These are phyloP conservation scores for Phytophthora capsici DNA, from an alignment of 352 stramenopile species.

Conservation along the genomic window DNA sequence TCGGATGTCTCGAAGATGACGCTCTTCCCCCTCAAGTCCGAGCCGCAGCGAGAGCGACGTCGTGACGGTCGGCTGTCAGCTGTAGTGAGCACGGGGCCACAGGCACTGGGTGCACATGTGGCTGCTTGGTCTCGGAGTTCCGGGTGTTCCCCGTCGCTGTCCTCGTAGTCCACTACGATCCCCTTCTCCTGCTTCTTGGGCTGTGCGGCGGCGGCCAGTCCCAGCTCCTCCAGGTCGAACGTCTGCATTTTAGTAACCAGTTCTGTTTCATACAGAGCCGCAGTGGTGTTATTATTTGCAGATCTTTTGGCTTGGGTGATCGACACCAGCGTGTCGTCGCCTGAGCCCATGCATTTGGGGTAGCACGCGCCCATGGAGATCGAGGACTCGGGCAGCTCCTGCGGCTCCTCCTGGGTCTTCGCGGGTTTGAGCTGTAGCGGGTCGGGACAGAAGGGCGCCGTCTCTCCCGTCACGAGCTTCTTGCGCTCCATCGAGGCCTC, in stretches of 20 bases:
- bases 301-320: slow-evolving; percentile 4
- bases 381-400: not conserved
- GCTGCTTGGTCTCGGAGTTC: slow-evolving; percentile 12
- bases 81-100: slow-evolving; percentile 38
- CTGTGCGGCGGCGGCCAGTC: slow-evolving; percentile 10
- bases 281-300: not conserved
- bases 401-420: slow-evolving; percentile 6
- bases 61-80: not conserved
- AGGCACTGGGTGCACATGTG: slow-evolving; percentile 56
- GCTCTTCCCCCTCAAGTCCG: slow-evolving; percentile 40
- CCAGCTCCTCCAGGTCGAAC: slow-evolving; percentile 65
- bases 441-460: slow-evolving; percentile 11
- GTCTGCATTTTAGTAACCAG: slow-evolving; percentile 28
- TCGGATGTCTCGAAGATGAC: slow-evolving; percentile 29
- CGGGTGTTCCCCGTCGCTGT: slow-evolving; percentile 26
- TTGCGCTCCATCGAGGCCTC: not conserved
- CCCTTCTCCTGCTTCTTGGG: slow-evolving; percentile 29
- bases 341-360: slow-evolving; percentile 48
- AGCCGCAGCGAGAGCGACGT: slow-evolving; percentile 42
- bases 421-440: not conserved
- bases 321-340: slow-evolving; percentile 17
- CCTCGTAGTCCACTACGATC: slow-evolving; percentile 74
- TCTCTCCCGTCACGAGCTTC: slow-evolving; percentile 5
- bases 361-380: slow-evolving; percentile 52
- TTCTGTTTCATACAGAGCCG: slow-evolving; percentile 10